phyloP scores from a whole-genome alignment of 2,329 filamentous ascomycete genomes.

The Rugonectria rugulosa region DNA sequence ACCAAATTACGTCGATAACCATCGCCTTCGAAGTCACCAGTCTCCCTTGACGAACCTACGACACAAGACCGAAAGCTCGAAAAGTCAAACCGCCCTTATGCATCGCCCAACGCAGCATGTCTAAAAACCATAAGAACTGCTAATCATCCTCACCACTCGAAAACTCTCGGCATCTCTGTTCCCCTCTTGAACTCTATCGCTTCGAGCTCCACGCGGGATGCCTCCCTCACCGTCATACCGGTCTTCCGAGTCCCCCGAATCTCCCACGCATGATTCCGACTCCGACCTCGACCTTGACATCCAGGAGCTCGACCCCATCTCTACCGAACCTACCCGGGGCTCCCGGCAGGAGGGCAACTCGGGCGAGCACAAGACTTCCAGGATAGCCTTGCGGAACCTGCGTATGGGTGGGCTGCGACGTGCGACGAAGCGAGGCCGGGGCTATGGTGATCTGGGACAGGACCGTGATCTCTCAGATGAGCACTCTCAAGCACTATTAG shows the following conservation, averaged over 20 bases:
- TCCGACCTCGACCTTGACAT: slow-evolving; percentile 79
- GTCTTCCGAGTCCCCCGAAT: slow-evolving; percentile 69
- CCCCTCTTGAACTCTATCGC: slow-evolving; percentile 17
- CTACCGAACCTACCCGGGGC: slow-evolving; percentile 46
- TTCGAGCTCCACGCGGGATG: slow-evolving; percentile 56
- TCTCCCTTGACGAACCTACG: slow-evolving; percentile 10
- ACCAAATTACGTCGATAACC: slow-evolving; percentile 14
- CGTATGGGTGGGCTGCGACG: slow-evolving; percentile 71
- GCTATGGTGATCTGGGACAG: slow-evolving; percentile 68
- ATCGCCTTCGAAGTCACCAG: slow-evolving; percentile 16
- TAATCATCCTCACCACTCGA: slow-evolving; percentile 27
- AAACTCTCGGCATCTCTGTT: slow-evolving; percentile 22
- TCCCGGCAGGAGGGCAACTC: slow-evolving; percentile 39
- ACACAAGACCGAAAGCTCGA: background rate
- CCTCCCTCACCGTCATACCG: slow-evolving; percentile 61
- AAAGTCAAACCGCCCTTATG: slow-evolving; percentile 8
- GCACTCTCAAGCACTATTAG: slow-evolving; percentile 72
- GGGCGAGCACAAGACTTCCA: slow-evolving; percentile 56
- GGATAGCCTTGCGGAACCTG: slow-evolving; percentile 76
- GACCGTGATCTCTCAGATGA: slow-evolving; percentile 66
- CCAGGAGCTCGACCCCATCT: slow-evolving; percentile 77
- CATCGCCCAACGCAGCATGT: slow-evolving; percentile 34
- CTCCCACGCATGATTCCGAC: slow-evolving; percentile 73
- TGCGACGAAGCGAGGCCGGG: slow-evolving; percentile 60
- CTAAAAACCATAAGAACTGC: slow-evolving; percentile 32